A percentile compares a stretch with the other conserved stretches of the same genome.
Evolutionary conservation across 768 basidiomycete genomes (phyloP).

Genomic region (Favolaschia claudopus): DNA sequence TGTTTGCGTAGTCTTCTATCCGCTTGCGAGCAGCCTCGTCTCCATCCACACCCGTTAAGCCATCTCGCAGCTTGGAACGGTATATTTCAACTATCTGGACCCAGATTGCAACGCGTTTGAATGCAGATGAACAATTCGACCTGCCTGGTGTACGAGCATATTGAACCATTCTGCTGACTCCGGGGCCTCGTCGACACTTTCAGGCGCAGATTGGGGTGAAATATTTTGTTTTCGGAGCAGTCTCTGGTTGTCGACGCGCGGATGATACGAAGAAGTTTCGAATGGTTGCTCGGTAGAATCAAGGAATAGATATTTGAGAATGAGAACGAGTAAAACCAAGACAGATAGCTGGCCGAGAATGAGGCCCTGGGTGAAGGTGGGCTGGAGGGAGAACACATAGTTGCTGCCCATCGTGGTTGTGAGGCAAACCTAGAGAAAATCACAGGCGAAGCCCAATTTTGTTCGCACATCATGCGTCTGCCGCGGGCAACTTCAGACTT

Average conservation of each 20-base stretch:
- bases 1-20: conserved; percentile 85
- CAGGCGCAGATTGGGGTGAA: conserved; percentile 31
- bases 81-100: conserved; percentile 75
- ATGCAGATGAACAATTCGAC: conserved; percentile 21
- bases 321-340: conserved; percentile 72
- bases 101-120: conserved; percentile 7
- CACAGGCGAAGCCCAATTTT: not conserved
- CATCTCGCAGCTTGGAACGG: conserved; percentile 77
- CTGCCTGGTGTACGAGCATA: conserved; percentile 79
- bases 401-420: conserved; percentile 53
- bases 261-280: conserved; percentile 66
- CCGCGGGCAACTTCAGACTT: too few species aligned
- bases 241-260: conserved; percentile 58
- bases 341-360: conserved; percentile 93
- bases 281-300: conserved; percentile 71
- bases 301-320: conserved; percentile 96
- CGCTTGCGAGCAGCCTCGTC: conserved; percentile 83
- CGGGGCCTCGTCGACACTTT: conserved; percentile 35
- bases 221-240: conserved; percentile 47
- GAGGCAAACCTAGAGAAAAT: conserved; percentile 1
- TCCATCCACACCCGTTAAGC: conserved; percentile 73
- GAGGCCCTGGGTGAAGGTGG: conserved; percentile 95
- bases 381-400: conserved; percentile 77
- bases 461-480: too few species aligned
- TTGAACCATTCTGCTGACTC: conserved; percentile 97